These are phyloP conservation scores for Globisporangium orthogonon DNA, from an alignment of 352 stramenopile species.

Conservation along the genomic window DNA sequence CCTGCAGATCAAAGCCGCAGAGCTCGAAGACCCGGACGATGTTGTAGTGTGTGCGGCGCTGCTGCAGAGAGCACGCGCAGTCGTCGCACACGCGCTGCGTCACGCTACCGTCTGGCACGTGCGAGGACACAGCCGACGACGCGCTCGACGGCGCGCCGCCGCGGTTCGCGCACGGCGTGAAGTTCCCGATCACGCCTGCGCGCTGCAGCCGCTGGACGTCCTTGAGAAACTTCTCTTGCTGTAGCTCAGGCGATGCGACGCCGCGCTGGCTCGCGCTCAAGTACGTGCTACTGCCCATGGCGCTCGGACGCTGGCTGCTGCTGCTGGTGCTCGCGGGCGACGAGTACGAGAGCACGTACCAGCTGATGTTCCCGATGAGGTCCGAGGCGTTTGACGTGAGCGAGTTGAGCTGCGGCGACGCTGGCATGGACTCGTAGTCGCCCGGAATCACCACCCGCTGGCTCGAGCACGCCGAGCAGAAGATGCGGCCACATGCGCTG, in stretches of 20 bases:
- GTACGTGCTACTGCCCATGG: constrained; percentile 11
- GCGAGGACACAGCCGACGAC: constrained; percentile 28
- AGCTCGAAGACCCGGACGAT: constrained; percentile 83
- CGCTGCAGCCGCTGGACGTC: constrained; percentile 62
- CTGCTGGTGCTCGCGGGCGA: constrained; percentile 15
- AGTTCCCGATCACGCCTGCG: constrained; percentile 58
- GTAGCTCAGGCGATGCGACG: constrained; percentile 24
- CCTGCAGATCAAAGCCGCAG: constrained; percentile 71
- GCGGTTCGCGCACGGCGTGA: constrained; percentile 50
- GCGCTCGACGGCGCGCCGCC: constrained; percentile 23
- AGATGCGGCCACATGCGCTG: constrained; percentile 74
- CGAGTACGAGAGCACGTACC: constrained; percentile 73
- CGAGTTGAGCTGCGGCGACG: constrained; percentile 50
- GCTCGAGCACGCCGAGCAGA: constrained; percentile 72
- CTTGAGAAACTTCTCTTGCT: constrained; percentile 67
- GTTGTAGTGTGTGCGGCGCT: constrained; percentile 82
- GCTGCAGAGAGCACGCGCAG: constrained; percentile 69
- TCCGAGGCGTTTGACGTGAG: constrained; percentile 69
- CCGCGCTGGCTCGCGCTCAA: constrained; percentile 22
- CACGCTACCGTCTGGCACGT: constrained; percentile 61
- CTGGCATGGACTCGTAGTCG: constrained; percentile 72
- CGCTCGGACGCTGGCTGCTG: constrained; percentile 1
- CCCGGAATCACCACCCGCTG: constrained; percentile 77
- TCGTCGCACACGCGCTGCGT: constrained; percentile 82
- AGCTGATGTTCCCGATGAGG: constrained; percentile 76